Conservation (phyloP, 2,329 filamentous ascomycete species). For the Eutypa lata region DNA sequence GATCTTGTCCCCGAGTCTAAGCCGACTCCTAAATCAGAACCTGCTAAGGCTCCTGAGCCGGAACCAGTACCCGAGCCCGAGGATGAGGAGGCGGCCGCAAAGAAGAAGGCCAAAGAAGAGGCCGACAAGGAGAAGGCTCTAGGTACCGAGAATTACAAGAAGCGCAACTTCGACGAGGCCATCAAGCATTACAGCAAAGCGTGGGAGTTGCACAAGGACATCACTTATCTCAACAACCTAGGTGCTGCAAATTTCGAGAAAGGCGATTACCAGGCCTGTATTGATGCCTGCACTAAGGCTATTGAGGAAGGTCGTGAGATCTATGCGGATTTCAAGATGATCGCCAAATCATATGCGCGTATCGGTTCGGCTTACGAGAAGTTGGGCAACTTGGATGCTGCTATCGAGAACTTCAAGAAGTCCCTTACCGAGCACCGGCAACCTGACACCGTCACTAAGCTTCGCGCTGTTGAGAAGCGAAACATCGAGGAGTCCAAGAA, state of each 20-base stretch:
- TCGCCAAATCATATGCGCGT: conserved; percentile 96
- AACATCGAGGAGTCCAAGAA: conserved; percentile 73
- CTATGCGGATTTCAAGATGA: conserved; percentile 95
- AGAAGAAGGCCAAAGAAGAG: conserved; percentile 86
- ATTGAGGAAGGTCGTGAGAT: conserved; percentile 86
- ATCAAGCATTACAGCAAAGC: conserved; percentile 94
- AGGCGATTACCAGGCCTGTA: conserved; percentile 84
- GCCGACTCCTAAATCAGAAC: conserved; percentile 54
- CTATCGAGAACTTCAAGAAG: conserved; percentile 87
- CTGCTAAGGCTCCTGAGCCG: conserved; percentile 42
- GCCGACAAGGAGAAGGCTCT: conserved; percentile 93
- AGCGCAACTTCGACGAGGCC: conserved; percentile 91
- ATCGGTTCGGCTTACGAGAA: conserved; percentile 95
- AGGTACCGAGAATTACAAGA: conserved; percentile 96
- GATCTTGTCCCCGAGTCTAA: conserved; percentile 51
- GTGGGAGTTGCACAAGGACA: conserved; percentile 93
- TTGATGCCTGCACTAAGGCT: conserved; percentile 83
- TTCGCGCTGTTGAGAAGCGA: conserved; percentile 83
- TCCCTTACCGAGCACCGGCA: conserved; percentile 96
- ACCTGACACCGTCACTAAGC: conserved; percentile 88
- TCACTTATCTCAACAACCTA: conserved; percentile 95
- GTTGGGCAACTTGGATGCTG: conserved; percentile 72
- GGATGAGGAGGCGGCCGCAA: conserved; percentile 79
- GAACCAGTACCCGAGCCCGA: conserved; percentile 64
- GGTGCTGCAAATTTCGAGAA: conserved; percentile 95